These are phyloP conservation scores for Moricandia arvensis DNA, from an alignment of 345 rosid genomes.

Conservation along the genomic window DNA sequence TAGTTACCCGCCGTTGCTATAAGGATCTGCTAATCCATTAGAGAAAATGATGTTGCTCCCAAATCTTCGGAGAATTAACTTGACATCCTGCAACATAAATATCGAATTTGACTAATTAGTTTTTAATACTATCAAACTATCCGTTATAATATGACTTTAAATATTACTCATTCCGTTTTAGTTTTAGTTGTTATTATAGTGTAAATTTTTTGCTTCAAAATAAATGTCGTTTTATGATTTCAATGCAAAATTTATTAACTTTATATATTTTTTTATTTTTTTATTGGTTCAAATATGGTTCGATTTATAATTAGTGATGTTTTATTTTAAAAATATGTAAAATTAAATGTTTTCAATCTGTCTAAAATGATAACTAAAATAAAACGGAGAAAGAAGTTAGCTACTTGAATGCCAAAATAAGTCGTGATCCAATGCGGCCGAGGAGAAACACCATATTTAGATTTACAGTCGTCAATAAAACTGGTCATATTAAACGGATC, in stretches of 20 bases:
- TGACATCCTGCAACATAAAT: slow-evolving; percentile 42
- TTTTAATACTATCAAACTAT: background rate
- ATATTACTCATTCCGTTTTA: no score
- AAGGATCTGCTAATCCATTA: background rate
- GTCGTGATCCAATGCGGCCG: slow-evolving; percentile 73
- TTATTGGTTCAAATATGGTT: no score
- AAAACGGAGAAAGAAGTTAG: no score
- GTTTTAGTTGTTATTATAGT: no score
- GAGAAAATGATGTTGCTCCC: slow-evolving; percentile 52
- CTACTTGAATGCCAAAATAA: slow-evolving; percentile 46
- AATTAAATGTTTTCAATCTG: no score
- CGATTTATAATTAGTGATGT: no score
- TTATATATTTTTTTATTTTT: no score
- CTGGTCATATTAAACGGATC: slow-evolving; percentile 46
- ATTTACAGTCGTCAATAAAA: slow-evolving; percentile 43
- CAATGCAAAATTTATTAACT: no score
- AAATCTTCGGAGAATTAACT: slow-evolving; percentile 39
- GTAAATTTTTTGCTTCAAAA: no score
- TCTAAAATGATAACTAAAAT: no score
- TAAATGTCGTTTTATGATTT: no score
- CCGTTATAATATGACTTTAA: background rate
- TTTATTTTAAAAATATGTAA: no score
- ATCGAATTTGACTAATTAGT: background rate
- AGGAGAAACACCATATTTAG: slow-evolving; percentile 53
- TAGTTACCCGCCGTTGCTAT: slow-evolving; percentile 15